These are phyloP conservation scores for Conringia planisiliqua DNA, from an alignment of 345 rosid species.

Conservation along the genomic window DNA sequence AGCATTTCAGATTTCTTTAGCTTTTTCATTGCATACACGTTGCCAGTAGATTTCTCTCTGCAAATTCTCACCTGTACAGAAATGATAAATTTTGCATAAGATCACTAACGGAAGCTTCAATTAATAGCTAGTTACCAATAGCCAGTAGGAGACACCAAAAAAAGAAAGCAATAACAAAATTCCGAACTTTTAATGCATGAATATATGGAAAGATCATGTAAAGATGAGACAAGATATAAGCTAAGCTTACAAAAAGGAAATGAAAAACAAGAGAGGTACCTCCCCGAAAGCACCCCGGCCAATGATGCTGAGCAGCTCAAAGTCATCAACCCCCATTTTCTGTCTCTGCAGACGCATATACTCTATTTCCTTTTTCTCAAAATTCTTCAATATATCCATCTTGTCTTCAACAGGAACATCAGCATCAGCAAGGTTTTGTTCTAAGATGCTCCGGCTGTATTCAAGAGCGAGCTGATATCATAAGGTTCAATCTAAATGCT, in stretches of 20 bases:
- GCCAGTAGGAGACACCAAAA: background rate
- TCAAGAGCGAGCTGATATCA: constrained; percentile 20
- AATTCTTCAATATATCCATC: constrained; percentile 34
- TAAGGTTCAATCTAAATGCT: background rate
- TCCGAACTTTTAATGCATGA: background rate
- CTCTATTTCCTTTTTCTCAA: constrained; percentile 46
- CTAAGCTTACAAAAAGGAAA: background rate
- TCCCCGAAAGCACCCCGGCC: constrained; percentile 57
- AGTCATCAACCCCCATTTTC: constrained; percentile 50
- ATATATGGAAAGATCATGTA: background rate
- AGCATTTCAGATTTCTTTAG: constrained; percentile 42
- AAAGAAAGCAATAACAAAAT: background rate
- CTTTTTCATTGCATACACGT: constrained; percentile 42
- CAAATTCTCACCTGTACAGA: constrained; percentile 49
- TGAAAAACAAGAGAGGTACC: constrained; percentile 27
- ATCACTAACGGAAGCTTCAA: background rate
- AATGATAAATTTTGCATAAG: background rate
- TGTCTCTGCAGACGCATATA: constrained; percentile 48
- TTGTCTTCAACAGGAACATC: constrained; percentile 47
- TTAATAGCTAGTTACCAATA: background rate
- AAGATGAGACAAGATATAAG: background rate
- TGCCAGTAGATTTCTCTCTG: constrained; percentile 44
- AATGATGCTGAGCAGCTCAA: constrained; percentile 45
- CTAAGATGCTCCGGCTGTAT: constrained; percentile 42
- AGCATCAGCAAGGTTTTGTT: constrained; percentile 45